Evolutionary conservation across 805 yeast species (phyloP).

Genomic region (Candida adriatica): DNA sequence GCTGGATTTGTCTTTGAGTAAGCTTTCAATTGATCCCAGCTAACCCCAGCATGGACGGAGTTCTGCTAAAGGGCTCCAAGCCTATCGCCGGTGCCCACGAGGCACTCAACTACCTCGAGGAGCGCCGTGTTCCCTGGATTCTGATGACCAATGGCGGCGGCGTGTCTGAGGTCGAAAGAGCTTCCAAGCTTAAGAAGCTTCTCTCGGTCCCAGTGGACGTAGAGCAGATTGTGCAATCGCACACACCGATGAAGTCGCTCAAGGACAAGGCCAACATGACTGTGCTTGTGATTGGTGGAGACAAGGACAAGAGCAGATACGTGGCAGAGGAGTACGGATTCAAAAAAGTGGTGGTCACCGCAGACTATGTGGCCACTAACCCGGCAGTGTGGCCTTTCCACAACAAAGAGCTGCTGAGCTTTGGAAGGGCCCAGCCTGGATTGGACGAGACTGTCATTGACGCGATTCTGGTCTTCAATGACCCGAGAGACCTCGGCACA

Average conservation of each 20-base stretch:
- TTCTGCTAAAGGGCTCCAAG: conserved; percentile 63
- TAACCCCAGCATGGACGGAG: conserved; percentile 73
- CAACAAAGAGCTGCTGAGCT: conserved; percentile 36
- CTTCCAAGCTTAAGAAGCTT: conserved; percentile 39
- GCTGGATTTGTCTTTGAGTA: conserved; percentile 13
- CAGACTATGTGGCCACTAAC: conserved; percentile 57
- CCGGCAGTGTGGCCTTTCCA: conserved; percentile 80
- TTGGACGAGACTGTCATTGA: conserved; percentile 33
- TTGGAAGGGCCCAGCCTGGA: conserved; percentile 22
- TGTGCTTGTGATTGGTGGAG: conserved; percentile 84
- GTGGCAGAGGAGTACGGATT: conserved; percentile 80
- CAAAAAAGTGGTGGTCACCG: conserved; percentile 61
- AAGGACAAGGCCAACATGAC: conserved; percentile 42
- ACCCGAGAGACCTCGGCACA: conserved; percentile 82
- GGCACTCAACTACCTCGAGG: conserved; percentile 49
- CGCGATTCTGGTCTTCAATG: conserved; percentile 78
- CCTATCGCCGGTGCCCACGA: conserved; percentile 60
- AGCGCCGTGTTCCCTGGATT: conserved; percentile 64
- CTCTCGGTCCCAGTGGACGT: conserved; percentile 28
- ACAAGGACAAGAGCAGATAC: conserved; percentile 54
- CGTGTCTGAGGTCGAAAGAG: conserved; percentile 53
- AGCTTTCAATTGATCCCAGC: conserved; percentile 1
- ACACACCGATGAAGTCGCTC: conserved; percentile 73
- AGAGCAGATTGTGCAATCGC: conserved; percentile 73
- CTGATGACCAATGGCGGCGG: conserved; percentile 92